Conservation (phyloP, 169 alveolate genomes). For the Gregarina niphandrodes region DNA sequence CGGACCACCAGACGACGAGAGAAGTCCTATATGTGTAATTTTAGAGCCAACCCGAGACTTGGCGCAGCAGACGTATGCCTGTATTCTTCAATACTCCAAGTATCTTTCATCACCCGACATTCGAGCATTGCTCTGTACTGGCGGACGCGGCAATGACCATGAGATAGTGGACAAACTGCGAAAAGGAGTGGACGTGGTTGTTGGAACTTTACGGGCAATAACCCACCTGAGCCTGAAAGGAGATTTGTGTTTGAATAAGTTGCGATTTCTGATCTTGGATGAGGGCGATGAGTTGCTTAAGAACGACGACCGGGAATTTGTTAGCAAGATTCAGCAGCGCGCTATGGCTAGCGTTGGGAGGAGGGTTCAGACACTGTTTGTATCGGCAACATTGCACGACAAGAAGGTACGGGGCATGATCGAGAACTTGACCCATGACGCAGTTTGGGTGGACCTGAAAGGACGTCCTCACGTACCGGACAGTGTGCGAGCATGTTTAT, state of each 20-base stretch:
- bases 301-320: conserved; percentile 19
- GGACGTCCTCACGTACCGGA: conserved; percentile 8
- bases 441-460: conserved; percentile 13
- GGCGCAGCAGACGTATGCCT: conserved; percentile 22
- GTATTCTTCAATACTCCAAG: conserved; percentile 13
- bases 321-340: conserved; percentile 8
- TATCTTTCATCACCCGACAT: too few relatives aligned
- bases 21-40: conserved; percentile 15
- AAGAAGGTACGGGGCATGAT: conserved; percentile 4
- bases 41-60: conserved; percentile 19
- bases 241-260: conserved; percentile 4
- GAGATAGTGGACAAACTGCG: too few relatives aligned
- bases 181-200: too few relatives aligned
- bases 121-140: too few relatives aligned
- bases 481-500: conserved; percentile 2
- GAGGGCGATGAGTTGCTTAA: conserved; percentile 27
- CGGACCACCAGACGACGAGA: too few relatives aligned
- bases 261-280: conserved; percentile 17
- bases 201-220: too few relatives aligned
- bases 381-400: conserved; percentile 25
- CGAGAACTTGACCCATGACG: background rate
- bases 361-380: conserved; percentile 19
- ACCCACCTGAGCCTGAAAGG: too few relatives aligned
- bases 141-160: too few relatives aligned
- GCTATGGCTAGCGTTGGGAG: conserved; percentile 11